Percentiles rank a stretch among this genome's conserved stretches.
Conservation (phyloP, 106 monocot species). For the Dendrobium chrysotoxum region DNA sequence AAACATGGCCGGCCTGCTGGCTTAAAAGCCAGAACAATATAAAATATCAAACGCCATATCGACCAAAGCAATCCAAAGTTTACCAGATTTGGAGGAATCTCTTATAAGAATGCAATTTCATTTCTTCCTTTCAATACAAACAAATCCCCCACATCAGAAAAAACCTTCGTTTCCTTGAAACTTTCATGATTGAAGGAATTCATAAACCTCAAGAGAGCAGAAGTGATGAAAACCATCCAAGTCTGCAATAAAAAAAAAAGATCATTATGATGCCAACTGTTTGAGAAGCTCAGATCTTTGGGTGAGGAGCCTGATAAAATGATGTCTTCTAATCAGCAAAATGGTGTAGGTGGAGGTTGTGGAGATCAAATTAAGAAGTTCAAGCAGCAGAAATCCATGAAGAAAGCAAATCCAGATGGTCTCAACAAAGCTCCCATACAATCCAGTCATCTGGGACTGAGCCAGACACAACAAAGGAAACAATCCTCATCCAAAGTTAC, state of each 20-base stretch:
- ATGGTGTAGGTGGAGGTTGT: too few relatives aligned
- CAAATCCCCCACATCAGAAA: not conserved
- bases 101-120: not conserved
- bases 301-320: too few relatives aligned
- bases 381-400: not conserved
- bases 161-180: not conserved
- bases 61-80: not conserved
- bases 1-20: not conserved
- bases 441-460: not conserved
- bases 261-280: too few relatives aligned
- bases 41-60: not conserved
- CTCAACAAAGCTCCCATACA: not conserved
- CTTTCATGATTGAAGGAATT: not conserved
- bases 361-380: not conserved
- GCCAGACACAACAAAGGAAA: not conserved
- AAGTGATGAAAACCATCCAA: too few relatives aligned
- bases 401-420: not conserved
- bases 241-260: too few relatives aligned
- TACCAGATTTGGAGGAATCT: not conserved
- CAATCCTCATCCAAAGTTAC: not conserved
- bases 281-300: too few relatives aligned
- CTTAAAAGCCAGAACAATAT: not conserved
- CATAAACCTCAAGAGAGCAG: not conserved
- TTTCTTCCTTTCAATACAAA: not conserved
- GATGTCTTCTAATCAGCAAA: too few relatives aligned